A percentile compares a stretch with the other conserved stretches of the same genome.
Evolutionary conservation across 106 monocot species (phyloP).

Genomic region (Cymbidium sinense): DNA sequence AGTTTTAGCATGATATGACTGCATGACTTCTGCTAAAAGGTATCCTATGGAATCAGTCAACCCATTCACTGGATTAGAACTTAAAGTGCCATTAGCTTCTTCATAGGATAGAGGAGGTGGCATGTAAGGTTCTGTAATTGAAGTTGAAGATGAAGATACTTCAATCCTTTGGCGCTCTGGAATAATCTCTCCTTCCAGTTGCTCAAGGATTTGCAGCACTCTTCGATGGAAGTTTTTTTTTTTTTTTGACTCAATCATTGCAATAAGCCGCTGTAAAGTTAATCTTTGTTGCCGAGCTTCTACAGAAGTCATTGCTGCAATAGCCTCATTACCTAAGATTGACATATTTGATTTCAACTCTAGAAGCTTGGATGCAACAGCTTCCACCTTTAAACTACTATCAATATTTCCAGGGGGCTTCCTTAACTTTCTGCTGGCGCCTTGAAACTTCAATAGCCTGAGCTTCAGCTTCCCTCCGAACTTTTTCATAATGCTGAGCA

Average conservation of each 20-base stretch:
- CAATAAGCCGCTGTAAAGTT: constrained; percentile 80
- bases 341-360: no score
- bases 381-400: constrained; percentile 66
- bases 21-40: constrained; percentile 86
- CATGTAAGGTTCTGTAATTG: constrained; percentile 31
- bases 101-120: constrained; percentile 85
- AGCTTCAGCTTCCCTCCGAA: constrained; percentile 90
- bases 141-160: constrained; percentile 42
- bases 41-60: constrained; percentile 48
- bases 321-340: constrained; percentile 93
- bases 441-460: constrained; percentile 96
- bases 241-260: constrained; percentile 92
- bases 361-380: constrained; percentile 74
- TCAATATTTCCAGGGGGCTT: constrained; percentile 67
- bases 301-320: constrained; percentile 81
- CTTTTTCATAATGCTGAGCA: no score
- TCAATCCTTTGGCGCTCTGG: constrained; percentile 85
- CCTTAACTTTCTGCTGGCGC: constrained; percentile 71
- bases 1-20: constrained; percentile 69
- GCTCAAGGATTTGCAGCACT: constrained; percentile 76
- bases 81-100: constrained; percentile 50
- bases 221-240: constrained; percentile 81
- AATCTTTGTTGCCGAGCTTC: constrained; percentile 87
- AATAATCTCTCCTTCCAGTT: constrained; percentile 75
- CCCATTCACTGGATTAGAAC: constrained; percentile 33